phyloP scores from a whole-genome alignment of 192 early-diverging fungal genomes.

The Coemansia sp. region DNA sequence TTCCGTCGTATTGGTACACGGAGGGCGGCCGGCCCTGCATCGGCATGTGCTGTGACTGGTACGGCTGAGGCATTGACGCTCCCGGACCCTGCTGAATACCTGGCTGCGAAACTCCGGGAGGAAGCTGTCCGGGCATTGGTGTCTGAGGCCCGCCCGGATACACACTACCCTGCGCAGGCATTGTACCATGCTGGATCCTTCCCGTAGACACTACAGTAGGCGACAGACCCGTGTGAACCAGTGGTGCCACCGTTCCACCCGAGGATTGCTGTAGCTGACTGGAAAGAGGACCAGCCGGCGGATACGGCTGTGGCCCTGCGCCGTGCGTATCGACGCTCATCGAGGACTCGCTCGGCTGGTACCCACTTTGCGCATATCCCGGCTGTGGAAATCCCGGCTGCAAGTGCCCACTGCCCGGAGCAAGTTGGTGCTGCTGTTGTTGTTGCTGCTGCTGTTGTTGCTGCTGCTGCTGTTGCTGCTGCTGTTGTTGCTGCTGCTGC shows the following conservation, averaged over 20 bases:
- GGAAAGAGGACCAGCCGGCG: too few species aligned
- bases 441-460: constrained; percentile 9
- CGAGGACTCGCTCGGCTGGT: background rate
- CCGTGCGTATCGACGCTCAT: constrained; percentile 10
- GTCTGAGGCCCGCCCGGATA: constrained; percentile 10
- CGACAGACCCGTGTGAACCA: too few species aligned
- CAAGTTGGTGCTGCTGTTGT: too few species aligned
- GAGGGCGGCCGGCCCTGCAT: constrained; percentile 5
- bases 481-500: background rate
- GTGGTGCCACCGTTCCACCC: too few species aligned
- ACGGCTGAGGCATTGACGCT: constrained; percentile 14
- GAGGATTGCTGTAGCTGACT: too few species aligned
- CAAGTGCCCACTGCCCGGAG: too few species aligned
- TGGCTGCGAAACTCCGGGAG: too few species aligned
- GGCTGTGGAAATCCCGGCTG: too few species aligned
- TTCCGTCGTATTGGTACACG: too few species aligned
- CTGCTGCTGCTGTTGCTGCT: constrained; percentile 3
- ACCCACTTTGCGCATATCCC: too few species aligned
- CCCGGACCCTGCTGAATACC: constrained; percentile 4
- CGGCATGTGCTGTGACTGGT: constrained; percentile 4
- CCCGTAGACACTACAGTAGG: too few species aligned
- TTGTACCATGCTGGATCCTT: too few species aligned
- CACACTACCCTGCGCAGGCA: constrained; percentile 2
- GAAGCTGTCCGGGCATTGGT: constrained; percentile 29
- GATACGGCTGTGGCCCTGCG: constrained; percentile 22